These are phyloP conservation scores for Parastagonospora nodorum DNA, from an alignment of 2,329 filamentous ascomycete species.

Conservation along the genomic window DNA sequence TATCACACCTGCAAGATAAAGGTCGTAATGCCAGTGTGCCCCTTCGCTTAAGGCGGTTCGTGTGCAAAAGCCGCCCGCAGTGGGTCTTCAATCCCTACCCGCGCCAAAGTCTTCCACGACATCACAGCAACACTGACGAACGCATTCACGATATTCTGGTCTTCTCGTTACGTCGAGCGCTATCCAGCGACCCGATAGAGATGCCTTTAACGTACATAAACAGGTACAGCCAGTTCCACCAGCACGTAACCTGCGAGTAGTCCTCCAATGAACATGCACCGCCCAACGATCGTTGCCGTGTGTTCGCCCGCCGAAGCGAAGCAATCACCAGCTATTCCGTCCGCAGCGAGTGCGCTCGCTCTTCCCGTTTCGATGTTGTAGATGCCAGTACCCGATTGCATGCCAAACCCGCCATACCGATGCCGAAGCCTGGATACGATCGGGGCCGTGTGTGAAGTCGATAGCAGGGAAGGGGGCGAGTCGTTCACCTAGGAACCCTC, in stretches of 20 bases:
- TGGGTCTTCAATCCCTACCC: slow-evolving; percentile 5
- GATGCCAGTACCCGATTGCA: slow-evolving; percentile 34
- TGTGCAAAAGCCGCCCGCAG: slow-evolving; percentile 8
- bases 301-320: slow-evolving; percentile 19
- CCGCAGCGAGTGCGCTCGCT: slow-evolving; percentile 34
- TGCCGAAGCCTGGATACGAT: slow-evolving; percentile 27
- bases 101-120: slow-evolving; percentile 13
- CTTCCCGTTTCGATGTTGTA: slow-evolving; percentile 40
- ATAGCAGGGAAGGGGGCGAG: slow-evolving; percentile 44
- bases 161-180: slow-evolving; percentile 28
- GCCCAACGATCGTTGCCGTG: slow-evolving; percentile 15
- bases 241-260: slow-evolving; percentile 23
- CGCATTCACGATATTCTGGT: slow-evolving; percentile 14
- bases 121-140: slow-evolving; percentile 20
- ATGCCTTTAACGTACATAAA: slow-evolving; percentile 32
- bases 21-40: neutral
- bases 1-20: too few relatives aligned
- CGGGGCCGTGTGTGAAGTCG: slow-evolving; percentile 34
- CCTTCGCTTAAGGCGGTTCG: slow-evolving; percentile 16
- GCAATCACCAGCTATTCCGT: slow-evolving; percentile 13
- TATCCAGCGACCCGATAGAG: slow-evolving; percentile 25
- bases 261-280: slow-evolving; percentile 25
- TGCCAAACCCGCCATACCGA: slow-evolving; percentile 26
- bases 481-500: slow-evolving; percentile 41
- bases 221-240: slow-evolving; percentile 22